Conservation (phyloP, 2,329 filamentous ascomycete species). For the Pestalotiopsis sp. region DNA sequence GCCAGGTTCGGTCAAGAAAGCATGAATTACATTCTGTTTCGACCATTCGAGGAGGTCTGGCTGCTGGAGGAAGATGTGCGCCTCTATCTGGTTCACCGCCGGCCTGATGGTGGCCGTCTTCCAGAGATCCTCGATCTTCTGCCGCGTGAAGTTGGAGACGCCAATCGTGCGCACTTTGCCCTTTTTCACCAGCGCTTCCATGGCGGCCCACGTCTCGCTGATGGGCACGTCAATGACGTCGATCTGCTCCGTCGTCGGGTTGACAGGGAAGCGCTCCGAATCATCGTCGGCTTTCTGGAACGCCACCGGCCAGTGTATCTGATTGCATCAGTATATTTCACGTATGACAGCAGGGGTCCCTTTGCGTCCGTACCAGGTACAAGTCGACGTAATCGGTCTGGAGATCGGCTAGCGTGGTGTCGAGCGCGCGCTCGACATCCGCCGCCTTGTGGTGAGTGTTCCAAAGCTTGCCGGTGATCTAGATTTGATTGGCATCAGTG, state of each 20-base stretch:
- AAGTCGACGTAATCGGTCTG: slow-evolving; percentile 41
- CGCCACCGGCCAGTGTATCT: slow-evolving; percentile 39
- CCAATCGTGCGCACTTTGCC: slow-evolving; percentile 61
- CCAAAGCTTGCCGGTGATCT: slow-evolving; percentile 24
- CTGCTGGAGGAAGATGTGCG: slow-evolving; percentile 50
- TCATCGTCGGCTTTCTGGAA: slow-evolving; percentile 23
- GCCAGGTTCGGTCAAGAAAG: background rate
- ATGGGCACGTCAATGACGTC: slow-evolving; percentile 30
- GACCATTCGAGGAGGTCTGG: slow-evolving; percentile 21
- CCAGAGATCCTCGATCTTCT: slow-evolving; percentile 57
- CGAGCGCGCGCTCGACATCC: slow-evolving; percentile 33
- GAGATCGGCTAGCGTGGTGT: slow-evolving; percentile 37
- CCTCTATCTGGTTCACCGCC: slow-evolving; percentile 54
- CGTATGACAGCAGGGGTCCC: background rate
- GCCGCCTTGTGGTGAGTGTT: slow-evolving; percentile 33
- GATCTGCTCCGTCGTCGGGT: slow-evolving; percentile 19
- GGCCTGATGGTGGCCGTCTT: slow-evolving; percentile 48
- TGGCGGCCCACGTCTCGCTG: slow-evolving; percentile 19
- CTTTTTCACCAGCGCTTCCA: slow-evolving; percentile 46
- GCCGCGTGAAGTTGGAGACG: slow-evolving; percentile 59
- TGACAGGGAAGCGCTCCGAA: slow-evolving; percentile 24
- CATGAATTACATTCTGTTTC: slow-evolving; percentile 16
- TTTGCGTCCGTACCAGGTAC: slow-evolving; percentile 24
- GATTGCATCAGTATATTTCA: background rate
- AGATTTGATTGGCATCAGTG: no score